Conservation (phyloP, 495 filamentous ascomycete species). For the Neurospora sp. region DNA sequence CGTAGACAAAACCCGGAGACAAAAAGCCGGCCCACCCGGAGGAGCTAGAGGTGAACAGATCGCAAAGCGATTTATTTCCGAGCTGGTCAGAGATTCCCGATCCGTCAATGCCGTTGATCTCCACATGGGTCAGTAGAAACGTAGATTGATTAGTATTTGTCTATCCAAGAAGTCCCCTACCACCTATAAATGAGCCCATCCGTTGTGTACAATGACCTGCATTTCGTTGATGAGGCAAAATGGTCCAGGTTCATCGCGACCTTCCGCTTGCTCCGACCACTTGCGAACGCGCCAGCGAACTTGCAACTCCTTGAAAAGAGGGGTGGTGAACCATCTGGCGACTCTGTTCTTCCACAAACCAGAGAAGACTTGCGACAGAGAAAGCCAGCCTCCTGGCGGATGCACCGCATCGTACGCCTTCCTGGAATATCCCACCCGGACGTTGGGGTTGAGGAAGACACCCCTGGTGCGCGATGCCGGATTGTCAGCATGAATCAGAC, state of each 20-base stretch:
- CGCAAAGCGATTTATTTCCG: background rate
- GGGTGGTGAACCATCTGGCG: constrained; percentile 16
- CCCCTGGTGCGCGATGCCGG: constrained; percentile 37
- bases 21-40: background rate
- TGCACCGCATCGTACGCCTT: constrained; percentile 42
- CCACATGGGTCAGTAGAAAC: background rate
- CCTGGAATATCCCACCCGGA: constrained; percentile 61
- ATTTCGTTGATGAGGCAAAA: constrained; percentile 75
- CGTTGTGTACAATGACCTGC: constrained; percentile 66
- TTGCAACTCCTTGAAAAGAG: constrained; percentile 23
- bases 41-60: background rate
- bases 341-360: constrained; percentile 41
- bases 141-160: background rate
- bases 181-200: constrained; percentile 62
- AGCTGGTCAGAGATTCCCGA: background rate
- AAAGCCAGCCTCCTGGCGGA: constrained; percentile 22
- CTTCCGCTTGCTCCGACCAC: constrained; percentile 30
- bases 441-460: constrained; percentile 68
- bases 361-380: constrained; percentile 11
- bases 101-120: background rate
- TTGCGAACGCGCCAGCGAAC: constrained; percentile 29
- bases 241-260: constrained; percentile 41
- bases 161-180: background rate
- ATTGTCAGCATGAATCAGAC: constrained; percentile 74
- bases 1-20: background rate